phyloP scores from a whole-genome alignment of 1,139 yeast genomes.

The Lodderomyces parapsilosis region DNA sequence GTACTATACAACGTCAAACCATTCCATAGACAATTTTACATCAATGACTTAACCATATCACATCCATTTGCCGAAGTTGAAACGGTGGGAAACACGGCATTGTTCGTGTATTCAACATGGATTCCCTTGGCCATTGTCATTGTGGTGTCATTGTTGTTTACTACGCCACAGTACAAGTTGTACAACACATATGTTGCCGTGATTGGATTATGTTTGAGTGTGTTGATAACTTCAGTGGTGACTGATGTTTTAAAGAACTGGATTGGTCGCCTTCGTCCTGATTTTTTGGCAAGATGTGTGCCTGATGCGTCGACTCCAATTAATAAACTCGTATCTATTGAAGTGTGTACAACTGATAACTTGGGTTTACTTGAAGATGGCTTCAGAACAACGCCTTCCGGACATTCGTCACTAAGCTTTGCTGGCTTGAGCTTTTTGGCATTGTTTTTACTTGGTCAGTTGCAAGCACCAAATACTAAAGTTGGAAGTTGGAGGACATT shows the following conservation, averaged over 20 bases:
- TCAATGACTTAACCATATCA: constrained; percentile 47
- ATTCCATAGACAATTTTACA: constrained; percentile 65
- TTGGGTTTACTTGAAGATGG: constrained; percentile 56
- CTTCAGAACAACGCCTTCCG: constrained; percentile 76
- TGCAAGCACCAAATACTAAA: constrained; percentile 31
- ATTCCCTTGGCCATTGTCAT: constrained; percentile 34
- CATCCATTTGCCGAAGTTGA: constrained; percentile 74
- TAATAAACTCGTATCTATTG: constrained; percentile 53
- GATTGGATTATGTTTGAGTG: constrained; percentile 39
- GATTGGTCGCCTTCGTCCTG: constrained; percentile 79
- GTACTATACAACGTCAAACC: constrained; percentile 53
- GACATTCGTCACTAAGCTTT: constrained; percentile 66
- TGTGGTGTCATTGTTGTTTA: constrained; percentile 23
- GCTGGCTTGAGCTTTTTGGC: constrained; percentile 66
- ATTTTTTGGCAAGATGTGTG: constrained; percentile 68
- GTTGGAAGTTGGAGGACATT: constrained; percentile 57
- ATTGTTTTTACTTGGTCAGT: constrained; percentile 66
- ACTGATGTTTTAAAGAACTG: constrained; percentile 63
- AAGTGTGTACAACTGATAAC: constrained; percentile 59
- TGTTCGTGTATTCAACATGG: constrained; percentile 39
- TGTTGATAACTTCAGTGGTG: constrained; percentile 39
- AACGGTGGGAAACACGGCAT: constrained; percentile 44
- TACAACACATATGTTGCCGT: constrained; percentile 42
- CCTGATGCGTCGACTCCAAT: constrained; percentile 51
- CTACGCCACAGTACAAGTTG: constrained; percentile 34